Evolutionary conservation across 2,329 filamentous ascomycete genomes (phyloP).

Genomic region (Verticillium zaregamsianum): DNA sequence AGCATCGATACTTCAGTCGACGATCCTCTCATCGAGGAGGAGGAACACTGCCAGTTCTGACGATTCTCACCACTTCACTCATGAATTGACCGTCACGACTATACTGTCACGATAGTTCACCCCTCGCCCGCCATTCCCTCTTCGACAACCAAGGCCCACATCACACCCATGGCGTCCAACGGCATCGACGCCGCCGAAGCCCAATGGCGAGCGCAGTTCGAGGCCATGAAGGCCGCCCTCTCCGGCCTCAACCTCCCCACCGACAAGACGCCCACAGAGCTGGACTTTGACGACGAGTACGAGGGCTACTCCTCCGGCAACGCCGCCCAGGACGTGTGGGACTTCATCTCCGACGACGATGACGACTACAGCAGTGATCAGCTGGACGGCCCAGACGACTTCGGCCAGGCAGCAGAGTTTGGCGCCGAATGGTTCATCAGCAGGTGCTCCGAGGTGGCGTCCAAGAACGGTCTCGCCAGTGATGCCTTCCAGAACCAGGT

Average conservation of each 20-base stretch:
- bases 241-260: slow-evolving; percentile 59
- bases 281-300: slow-evolving; percentile 62
- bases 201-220: slow-evolving; percentile 82
- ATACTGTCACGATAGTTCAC: neutral
- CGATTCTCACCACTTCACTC: neutral
- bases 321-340: slow-evolving; percentile 82
- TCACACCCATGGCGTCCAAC: slow-evolving; percentile 25
- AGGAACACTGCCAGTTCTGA: neutral
- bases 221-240: slow-evolving; percentile 81
- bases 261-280: slow-evolving; percentile 29
- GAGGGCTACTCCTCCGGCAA: slow-evolving; percentile 52
- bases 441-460: slow-evolving; percentile 64
- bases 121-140: neutral
- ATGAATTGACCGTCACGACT: no score
- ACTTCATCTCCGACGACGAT: slow-evolving; percentile 73
- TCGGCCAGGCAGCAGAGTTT: slow-evolving; percentile 28
- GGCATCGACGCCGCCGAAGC: slow-evolving; percentile 38
- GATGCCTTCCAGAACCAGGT: slow-evolving; percentile 76
- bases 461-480: slow-evolving; percentile 62
- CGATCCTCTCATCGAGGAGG: neutral
- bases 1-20: neutral
- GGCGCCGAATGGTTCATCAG: slow-evolving; percentile 66
- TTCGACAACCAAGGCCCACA: neutral
- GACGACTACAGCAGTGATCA: slow-evolving; percentile 58
- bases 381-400: slow-evolving; percentile 27